Conservation (phyloP, 2,329 filamentous ascomycete genomes). For the Paecilomyces dactylethromorphus region DNA sequence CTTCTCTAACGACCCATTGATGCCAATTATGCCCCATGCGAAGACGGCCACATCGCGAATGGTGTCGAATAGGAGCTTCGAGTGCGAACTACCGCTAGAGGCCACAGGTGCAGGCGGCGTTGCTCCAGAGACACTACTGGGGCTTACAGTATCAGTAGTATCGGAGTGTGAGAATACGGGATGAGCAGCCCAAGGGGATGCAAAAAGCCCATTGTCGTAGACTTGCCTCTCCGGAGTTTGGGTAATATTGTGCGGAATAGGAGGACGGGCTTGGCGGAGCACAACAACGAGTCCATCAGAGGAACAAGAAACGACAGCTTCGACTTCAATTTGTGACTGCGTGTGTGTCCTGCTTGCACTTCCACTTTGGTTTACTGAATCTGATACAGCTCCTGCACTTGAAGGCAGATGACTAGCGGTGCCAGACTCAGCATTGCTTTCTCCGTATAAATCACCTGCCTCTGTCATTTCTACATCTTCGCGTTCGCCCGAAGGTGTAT, state of each 20-base stretch:
- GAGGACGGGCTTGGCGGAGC: constrained; percentile 64
- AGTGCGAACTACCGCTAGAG: constrained; percentile 44
- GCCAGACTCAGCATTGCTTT: neutral
- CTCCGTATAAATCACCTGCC: neutral
- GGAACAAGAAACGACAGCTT: constrained; percentile 86
- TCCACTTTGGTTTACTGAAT: constrained; percentile 37
- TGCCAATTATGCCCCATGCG: constrained; percentile 73
- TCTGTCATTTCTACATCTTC: constrained; percentile 29
- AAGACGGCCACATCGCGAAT: constrained; percentile 85
- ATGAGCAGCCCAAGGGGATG: constrained; percentile 70
- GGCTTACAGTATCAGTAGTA: constrained; percentile 7
- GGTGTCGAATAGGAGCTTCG: constrained; percentile 62
- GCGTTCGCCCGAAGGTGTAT: constrained; percentile 38
- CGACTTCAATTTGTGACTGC: constrained; percentile 55
- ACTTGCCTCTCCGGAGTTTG: constrained; percentile 32
- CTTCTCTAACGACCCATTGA: constrained; percentile 66
- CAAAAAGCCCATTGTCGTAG: constrained; percentile 62
- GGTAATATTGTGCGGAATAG: constrained; percentile 48
- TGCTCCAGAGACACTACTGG: constrained; percentile 36
- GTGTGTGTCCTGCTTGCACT: constrained; percentile 28
- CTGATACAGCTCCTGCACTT: constrained; percentile 24
- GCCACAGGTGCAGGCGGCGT: constrained; percentile 35
- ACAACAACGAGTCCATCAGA: constrained; percentile 83
- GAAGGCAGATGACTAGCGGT: neutral
- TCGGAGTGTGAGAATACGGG: constrained; percentile 44